Base-by-base conservation (phyloP, 2,329 filamentous ascomycete genomes). In the Aspergillus terreus region DNA sequence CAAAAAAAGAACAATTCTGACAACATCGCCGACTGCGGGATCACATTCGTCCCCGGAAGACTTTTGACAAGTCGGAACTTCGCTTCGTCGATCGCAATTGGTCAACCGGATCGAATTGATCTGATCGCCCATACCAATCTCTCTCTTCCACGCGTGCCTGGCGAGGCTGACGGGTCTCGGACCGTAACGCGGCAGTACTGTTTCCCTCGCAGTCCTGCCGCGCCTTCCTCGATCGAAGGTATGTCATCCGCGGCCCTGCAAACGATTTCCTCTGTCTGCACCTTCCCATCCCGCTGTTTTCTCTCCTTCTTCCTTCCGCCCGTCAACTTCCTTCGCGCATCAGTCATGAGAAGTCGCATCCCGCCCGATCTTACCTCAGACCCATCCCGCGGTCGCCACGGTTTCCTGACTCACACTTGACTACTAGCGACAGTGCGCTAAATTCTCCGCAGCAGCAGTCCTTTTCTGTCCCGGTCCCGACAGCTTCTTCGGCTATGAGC, bases 211-310 rank as follows among this genome's bases (percentile, higher is more conserved):
- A 55, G 54, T 44, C 56, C 56, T 57, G 56, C 53, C 59, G 61
- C 55, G 57, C 55, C 56, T 60, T 49, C 44, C 57, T 42, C 54
- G 58, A 51, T 48, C 57, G 74, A 79, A 76, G 71, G 70, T 68
- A 84, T 82, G 82, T 83, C 81, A 10, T 17, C 19, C 70, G 81
- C 83, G 76, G 80, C 80, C 62, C 73, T 87, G 67, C 84, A 86
- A 71, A 74, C 81, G 58, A 73, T 78, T 17, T 66, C 76, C 80
- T 62, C 80, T 82, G 69, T 79, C 81, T 66, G 71, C 75, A 59
- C 72, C 75, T 56, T 72, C 75, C 57, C 53, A 67, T 79, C 50
- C 73, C 67, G 50, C 54, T 49, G 33, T 51, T 43, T 46, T 50
- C 41, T 45, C 46, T 51, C 50, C 54, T 69, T 60, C 65, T 77